Percentiles rank a stretch among this genome's conserved stretches.
These are phyloP conservation scores for Chlamydomonas asymmetrica DNA, from an alignment of 139 green algal genomes.

Conservation along the genomic window DNA sequence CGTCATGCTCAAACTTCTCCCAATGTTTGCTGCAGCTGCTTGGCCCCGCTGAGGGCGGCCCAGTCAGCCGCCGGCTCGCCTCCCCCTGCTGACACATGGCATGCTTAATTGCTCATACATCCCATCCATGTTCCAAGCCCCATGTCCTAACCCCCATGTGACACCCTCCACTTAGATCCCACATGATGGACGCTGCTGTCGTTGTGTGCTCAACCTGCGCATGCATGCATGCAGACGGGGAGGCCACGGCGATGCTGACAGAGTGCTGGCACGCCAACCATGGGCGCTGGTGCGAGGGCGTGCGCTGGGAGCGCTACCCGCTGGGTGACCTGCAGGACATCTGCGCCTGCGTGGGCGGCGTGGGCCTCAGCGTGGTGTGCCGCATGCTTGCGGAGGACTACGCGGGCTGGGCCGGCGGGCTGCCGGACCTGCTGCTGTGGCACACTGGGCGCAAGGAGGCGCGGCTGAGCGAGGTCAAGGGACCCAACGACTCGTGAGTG, in stretches of 20 bases:
- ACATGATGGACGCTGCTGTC: no score
- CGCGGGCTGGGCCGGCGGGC: conserved; percentile 65
- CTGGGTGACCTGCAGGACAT: conserved; percentile 72
- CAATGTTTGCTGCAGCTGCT: no score
- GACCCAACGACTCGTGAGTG: no score
- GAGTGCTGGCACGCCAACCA: conserved; percentile 58
- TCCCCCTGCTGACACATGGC: background rate
- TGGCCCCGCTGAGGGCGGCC: no score
- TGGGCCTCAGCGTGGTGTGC: conserved; percentile 71
- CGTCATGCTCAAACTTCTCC: no score
- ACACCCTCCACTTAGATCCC: no score
- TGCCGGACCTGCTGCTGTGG: conserved; percentile 92
- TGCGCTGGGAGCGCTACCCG: conserved; percentile 73
- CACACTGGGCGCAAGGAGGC: conserved; percentile 30
- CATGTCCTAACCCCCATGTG: no score
- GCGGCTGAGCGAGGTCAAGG: conserved; percentile 49
- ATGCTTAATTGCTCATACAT: no score
- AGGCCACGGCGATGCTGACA: background rate
- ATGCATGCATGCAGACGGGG: conserved; percentile 7
- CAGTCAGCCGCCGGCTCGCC: background rate
- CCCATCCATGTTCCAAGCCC: no score
- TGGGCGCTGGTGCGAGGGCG: conserved; percentile 55
- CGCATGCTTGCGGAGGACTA: conserved; percentile 79
- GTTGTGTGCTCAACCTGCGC: no score
- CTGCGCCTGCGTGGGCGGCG: conserved; percentile 67